These are phyloP conservation scores for Nymphaea colorata DNA, from an alignment of 164 flowering plant genomes.

Conservation along the genomic window DNA sequence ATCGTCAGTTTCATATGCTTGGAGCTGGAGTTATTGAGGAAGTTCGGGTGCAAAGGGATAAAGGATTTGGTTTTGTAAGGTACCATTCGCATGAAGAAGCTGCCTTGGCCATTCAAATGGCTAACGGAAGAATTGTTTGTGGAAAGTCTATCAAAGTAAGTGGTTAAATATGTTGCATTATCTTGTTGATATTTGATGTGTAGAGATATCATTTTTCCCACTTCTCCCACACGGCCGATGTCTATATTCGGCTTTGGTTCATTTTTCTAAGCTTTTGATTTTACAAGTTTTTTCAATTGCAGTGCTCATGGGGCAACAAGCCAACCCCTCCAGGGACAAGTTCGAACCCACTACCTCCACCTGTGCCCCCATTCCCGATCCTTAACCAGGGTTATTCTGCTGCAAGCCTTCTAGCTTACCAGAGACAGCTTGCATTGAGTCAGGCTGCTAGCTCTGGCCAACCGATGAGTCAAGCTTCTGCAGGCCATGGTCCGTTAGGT, in stretches of 20 bases:
- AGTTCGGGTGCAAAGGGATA: slow-evolving; percentile 86
- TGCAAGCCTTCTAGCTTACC: slow-evolving; percentile 65
- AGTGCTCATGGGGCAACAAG: slow-evolving; percentile 99
- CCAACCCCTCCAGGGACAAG: slow-evolving; percentile 90
- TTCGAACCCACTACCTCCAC: slow-evolving; percentile 77
- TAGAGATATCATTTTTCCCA: neutral
- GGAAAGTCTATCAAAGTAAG: slow-evolving; percentile 83
- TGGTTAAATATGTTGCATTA: neutral
- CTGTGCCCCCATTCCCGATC: slow-evolving; percentile 30
- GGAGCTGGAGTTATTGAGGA: slow-evolving; percentile 98
- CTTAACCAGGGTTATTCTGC: slow-evolving; percentile 35
- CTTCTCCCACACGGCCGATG: neutral
- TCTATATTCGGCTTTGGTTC: neutral
- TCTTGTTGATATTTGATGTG: neutral
- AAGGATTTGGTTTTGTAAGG: slow-evolving; percentile 98
- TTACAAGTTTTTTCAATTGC: slow-evolving; percentile 3
- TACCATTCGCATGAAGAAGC: slow-evolving; percentile 89
- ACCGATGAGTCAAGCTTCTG: slow-evolving; percentile 47
- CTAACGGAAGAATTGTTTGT: slow-evolving; percentile 56
- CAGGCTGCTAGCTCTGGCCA: slow-evolving; percentile 53
- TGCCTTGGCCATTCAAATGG: slow-evolving; percentile 90
- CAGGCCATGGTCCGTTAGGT: slow-evolving; percentile 65
- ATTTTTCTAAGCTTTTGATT: no score
- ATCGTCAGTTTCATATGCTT: slow-evolving; percentile 81
- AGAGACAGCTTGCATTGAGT: slow-evolving; percentile 78